These are phyloP conservation scores for Aspergillus incahuasiensis DNA, from an alignment of 495 filamentous ascomycete genomes.

Conservation along the genomic window DNA sequence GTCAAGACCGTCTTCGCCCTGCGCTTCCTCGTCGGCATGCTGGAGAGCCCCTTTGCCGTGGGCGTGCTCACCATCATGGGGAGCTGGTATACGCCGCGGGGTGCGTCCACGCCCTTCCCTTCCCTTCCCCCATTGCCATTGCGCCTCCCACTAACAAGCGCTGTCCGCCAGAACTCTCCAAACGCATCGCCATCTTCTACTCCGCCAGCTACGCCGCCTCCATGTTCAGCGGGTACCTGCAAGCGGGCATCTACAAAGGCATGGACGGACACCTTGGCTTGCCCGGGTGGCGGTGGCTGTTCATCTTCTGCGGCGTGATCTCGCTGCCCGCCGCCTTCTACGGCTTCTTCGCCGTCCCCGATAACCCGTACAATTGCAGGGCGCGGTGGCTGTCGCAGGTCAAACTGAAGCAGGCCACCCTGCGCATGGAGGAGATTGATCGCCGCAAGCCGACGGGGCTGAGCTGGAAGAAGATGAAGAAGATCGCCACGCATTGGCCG, in stretches of 20 bases:
- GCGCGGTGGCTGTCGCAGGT: constrained; percentile 30
- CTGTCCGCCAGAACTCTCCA: not conserved
- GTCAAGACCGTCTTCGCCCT: not conserved
- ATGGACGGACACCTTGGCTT: not conserved
- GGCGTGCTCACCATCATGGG: not conserved
- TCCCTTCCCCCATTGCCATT: too few species aligned
- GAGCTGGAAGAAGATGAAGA: not conserved
- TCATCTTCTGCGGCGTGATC: not conserved
- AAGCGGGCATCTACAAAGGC: not conserved
- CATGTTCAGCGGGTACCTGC: constrained; percentile 3
- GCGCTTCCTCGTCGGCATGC: constrained; percentile 1
- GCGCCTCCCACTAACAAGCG: too few species aligned
- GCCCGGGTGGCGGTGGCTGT: not conserved
- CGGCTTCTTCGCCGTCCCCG: not conserved
- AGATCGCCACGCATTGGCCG: not conserved
- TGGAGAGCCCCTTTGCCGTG: not conserved
- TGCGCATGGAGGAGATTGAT: constrained; percentile 1
- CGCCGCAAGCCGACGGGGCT: not conserved
- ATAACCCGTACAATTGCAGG: not conserved
- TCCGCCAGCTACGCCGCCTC: not conserved
- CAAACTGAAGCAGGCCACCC: constrained; percentile 28
- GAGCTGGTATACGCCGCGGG: not conserved
- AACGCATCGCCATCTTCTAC: not conserved
- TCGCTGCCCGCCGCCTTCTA: not conserved
- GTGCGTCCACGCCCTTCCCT: too few species aligned